Base-by-base conservation (phyloP, 202 grass and related monocot genomes). In the Musa balbisiana region DNA sequence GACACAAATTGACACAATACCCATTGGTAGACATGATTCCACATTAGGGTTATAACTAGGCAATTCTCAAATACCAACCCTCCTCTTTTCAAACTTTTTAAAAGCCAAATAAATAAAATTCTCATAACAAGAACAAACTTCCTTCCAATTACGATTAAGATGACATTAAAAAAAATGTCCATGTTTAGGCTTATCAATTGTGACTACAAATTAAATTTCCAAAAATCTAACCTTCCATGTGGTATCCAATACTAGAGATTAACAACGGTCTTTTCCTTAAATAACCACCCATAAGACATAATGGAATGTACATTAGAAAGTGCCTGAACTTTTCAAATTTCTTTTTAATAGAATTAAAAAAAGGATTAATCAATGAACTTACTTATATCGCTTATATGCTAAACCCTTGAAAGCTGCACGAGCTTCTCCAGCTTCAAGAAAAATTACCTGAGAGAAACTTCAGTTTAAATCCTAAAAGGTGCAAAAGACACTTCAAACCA, bases 381-480 rank as follows among this genome's bases (percentile, higher is more conserved):
- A 98, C 94, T 92, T 98, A 74, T 88, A 93, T 79, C 88, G 77
- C 29, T 88, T 92, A 76, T 98, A 98, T 51, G 92, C 72, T 78
- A 94, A 92, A 75, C 88, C 81, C 84, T 82, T 93, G 85, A 98
- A 98, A 79, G 94, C 78, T 0, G 88, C 78, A 21, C 69, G 88
- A 81, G 94, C 94, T 78, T 98, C 91, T 68, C 83, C 86, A 54
- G 85, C 81, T 83, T 92, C 94, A 88, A 98, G 88, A 87, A 91
- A 97, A 69, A 98, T 66, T 71, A 94, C 87, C 91, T 94, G 84
- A 65, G 54, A 76, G 20, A 84, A 17, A 76, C 79, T 78, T 63
- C 69, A 80, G n/a, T n/a, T 67, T 49, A 86, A 68, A 49, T 49
- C 51, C 14, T 29, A 13, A 55, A 17, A 51, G 5, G 25, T 64